Conservation (phyloP, 129 eudicot genomes). For the Arctium minus region DNA sequence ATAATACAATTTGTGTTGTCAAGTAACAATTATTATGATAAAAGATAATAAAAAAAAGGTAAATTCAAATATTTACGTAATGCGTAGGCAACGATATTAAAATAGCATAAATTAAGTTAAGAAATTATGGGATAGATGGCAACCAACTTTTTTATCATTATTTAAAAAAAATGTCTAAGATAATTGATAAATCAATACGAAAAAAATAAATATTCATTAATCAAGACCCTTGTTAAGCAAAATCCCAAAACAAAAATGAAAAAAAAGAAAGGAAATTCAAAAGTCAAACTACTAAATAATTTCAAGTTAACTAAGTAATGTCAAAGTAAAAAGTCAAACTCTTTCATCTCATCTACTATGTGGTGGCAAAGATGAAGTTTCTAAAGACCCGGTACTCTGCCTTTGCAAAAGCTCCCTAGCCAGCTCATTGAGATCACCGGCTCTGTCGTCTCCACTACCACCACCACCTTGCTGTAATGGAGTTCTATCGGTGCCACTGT, state of each 20-base stretch:
- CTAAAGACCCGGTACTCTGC: slow-evolving; percentile 38
- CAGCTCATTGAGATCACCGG: slow-evolving; percentile 69
- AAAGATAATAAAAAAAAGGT: no score
- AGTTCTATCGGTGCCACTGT: slow-evolving; percentile 19
- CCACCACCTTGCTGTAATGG: slow-evolving; percentile 19
- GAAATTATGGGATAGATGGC: not conserved
- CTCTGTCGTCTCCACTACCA: slow-evolving; percentile 13
- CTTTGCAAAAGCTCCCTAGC: slow-evolving; percentile 68
- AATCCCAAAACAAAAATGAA: not conserved
- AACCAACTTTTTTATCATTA: not conserved
- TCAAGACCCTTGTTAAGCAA: slow-evolving; percentile 20
- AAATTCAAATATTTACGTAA: no score
- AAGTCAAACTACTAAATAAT: slow-evolving; percentile 17
- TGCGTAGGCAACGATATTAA: no score
- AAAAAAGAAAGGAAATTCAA: not conserved
- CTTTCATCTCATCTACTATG: slow-evolving; percentile 31
- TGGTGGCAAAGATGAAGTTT: slow-evolving; percentile 51
- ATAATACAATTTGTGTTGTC: not conserved
- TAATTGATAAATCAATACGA: not conserved
- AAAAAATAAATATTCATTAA: slow-evolving; percentile 9
- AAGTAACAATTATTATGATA: no score
- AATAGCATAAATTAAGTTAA: no score
- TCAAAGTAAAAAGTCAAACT: slow-evolving; percentile 27
- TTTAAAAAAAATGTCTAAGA: not conserved
- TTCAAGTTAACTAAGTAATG: slow-evolving; percentile 19